Conservation (phyloP, 1,139 yeast genomes). For the Pneumocystis wakefieldiae region DNA sequence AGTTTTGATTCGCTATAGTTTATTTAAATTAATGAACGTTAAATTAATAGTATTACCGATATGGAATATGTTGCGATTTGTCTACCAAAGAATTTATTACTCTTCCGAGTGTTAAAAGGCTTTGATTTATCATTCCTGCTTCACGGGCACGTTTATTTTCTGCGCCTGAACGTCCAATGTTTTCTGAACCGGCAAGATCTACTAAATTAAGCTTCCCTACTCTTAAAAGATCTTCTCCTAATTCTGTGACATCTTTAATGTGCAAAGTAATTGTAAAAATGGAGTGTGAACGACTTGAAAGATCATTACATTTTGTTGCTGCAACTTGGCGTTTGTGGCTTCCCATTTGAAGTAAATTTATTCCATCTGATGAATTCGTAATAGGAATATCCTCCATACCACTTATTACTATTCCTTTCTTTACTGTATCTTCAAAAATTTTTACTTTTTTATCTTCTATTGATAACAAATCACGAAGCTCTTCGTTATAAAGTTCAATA, state of each 20-base stretch:
- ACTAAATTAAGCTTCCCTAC: conserved; percentile 60
- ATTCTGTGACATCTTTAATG: conserved; percentile 30
- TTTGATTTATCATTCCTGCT: conserved; percentile 79
- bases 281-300: conserved; percentile 63
- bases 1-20: conserved; percentile 45
- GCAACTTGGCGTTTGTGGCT: conserved; percentile 46
- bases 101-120: conserved; percentile 65
- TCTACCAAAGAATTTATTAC: conserved; percentile 64
- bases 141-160: conserved; percentile 64
- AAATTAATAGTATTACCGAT: conserved; percentile 28
- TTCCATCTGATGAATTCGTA: conserved; percentile 29
- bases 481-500: conserved; percentile 63
- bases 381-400: conserved; percentile 38
- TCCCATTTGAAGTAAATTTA: conserved; percentile 36
- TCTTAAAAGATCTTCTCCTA: conserved; percentile 24
- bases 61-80: conserved; percentile 55
- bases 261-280: conserved; percentile 52
- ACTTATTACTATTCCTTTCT: conserved; percentile 27
- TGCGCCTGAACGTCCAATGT: conserved; percentile 67
- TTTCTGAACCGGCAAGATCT: conserved; percentile 83
- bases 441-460: conserved; percentile 26
- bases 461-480: conserved; percentile 43
- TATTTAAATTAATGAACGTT: neutral
- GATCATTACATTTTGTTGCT: conserved; percentile 52
- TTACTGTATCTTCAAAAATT: conserved; percentile 31